Evolutionary conservation across 2,329 filamentous ascomycete species (phyloP).

Genomic region (Trichoderma arundinaceum): DNA sequence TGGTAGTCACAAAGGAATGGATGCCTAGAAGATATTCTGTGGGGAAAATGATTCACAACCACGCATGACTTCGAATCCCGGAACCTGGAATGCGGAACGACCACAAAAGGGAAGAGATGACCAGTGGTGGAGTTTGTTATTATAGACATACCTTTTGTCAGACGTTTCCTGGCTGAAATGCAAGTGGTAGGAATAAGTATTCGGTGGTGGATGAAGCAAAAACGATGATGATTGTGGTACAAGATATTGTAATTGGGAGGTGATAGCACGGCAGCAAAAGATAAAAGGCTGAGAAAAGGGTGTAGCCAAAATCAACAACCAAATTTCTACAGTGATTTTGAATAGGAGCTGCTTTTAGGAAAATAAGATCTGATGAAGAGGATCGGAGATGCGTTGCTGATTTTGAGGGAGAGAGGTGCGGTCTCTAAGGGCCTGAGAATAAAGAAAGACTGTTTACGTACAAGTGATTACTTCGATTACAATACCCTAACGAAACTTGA

Average conservation of each 20-base stretch:
- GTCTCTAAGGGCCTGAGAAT: neutral
- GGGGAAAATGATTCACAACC: constrained; percentile 30
- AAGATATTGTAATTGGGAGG: neutral
- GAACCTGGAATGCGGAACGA: constrained; percentile 5
- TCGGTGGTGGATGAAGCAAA: constrained; percentile 10
- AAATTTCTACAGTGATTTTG: neutral
- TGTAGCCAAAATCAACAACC: neutral
- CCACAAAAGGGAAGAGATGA: constrained; percentile 5
- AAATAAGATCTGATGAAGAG: neutral
- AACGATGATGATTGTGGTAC: constrained; percentile 21
- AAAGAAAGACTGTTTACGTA: too few species aligned
- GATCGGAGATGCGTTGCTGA: neutral
- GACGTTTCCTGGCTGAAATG: constrained; percentile 5
- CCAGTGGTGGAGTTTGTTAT: constrained; percentile 5
- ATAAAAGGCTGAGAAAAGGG: neutral
- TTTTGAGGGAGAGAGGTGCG: too few species aligned
- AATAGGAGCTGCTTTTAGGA: constrained; percentile 12
- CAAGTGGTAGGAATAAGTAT: neutral
- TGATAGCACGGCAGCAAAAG: neutral
- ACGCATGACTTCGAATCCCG: constrained; percentile 11
- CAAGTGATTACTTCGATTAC: neutral
- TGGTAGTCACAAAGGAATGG: constrained; percentile 15
- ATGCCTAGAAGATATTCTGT: constrained; percentile 11
- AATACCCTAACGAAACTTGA: neutral
- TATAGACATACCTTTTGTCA: constrained; percentile 29